Evolutionary conservation across 1,284 basidiomycete genomes (phyloP).

Genomic region (Leccinum pallidistipes): DNA sequence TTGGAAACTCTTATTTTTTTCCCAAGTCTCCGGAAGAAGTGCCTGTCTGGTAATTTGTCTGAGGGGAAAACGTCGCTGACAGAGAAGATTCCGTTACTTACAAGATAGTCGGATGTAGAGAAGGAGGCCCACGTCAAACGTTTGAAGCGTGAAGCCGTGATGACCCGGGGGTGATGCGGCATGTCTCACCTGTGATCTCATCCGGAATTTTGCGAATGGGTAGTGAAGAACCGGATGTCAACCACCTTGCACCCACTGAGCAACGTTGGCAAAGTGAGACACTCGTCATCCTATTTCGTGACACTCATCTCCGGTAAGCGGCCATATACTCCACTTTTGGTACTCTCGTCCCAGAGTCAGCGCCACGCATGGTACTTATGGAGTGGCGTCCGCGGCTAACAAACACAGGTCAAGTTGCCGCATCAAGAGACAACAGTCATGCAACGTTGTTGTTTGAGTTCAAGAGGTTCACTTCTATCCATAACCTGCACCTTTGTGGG

Average conservation of each 20-base stretch:
- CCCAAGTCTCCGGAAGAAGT: not conserved
- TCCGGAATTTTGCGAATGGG: not conserved
- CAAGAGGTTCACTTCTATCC: not conserved
- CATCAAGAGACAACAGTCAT: not conserved
- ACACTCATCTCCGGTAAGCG: conserved; percentile 6
- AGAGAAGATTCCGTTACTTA: conserved; percentile 4
- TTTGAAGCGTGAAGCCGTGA: conserved; percentile 1
- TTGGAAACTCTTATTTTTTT: not conserved
- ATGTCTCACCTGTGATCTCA: conserved; percentile 20
- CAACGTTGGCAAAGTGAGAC: conserved; percentile 18
- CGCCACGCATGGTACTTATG: not conserved
- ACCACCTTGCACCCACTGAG: not conserved
- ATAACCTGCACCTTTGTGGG: not conserved
- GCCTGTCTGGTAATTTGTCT: not conserved
- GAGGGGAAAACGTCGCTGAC: not conserved
- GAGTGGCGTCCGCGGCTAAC: not conserved
- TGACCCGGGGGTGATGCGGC: not conserved
- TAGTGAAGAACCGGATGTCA: not conserved
- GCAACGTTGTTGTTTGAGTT: conserved; percentile 11
- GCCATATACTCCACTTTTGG: conserved; percentile 1
- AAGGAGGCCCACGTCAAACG: not conserved
- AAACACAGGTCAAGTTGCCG: not conserved
- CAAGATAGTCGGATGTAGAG: conserved; percentile 4
- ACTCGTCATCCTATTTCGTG: conserved; percentile 14
- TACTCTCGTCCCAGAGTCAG: not conserved